Evolutionary conservation across 1,139 yeast genomes (phyloP).

Genomic region (Debaryomycetaceae sp.): DNA sequence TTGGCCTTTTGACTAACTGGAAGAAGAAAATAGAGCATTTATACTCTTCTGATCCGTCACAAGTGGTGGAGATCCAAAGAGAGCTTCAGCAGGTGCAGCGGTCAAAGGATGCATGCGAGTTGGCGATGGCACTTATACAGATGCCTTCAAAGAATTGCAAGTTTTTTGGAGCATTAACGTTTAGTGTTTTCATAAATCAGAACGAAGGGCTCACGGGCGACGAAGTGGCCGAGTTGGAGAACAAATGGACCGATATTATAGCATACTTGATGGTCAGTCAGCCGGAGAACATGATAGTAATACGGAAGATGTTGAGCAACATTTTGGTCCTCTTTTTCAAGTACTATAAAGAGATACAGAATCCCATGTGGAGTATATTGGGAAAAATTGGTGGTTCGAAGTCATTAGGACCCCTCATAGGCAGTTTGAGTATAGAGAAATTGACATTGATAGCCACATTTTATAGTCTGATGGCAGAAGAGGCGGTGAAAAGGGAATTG

Average conservation of each 20-base stretch:
- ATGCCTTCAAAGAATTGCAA: conserved; percentile 47
- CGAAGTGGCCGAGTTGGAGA: conserved; percentile 6
- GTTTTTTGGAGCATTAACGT: conserved; percentile 73
- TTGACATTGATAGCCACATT: conserved; percentile 14
- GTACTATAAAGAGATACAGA: conserved; percentile 21
- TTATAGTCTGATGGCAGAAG: conserved; percentile 56
- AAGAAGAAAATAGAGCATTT: conserved; percentile 33
- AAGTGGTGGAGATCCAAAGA: conserved; percentile 47
- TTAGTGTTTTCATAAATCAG: conserved; percentile 51
- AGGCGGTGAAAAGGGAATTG: conserved; percentile 37
- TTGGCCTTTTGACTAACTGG: background rate
- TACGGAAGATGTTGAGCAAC: conserved; percentile 46
- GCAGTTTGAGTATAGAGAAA: background rate
- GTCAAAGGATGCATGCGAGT: conserved; percentile 44
- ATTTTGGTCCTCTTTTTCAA: conserved; percentile 46
- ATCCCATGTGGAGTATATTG: conserved; percentile 12
- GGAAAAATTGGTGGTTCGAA: background rate
- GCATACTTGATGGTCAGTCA: conserved; percentile 5
- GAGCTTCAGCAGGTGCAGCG: conserved; percentile 54
- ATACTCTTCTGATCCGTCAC: conserved; percentile 39
- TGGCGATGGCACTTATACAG: conserved; percentile 50
- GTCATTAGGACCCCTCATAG: background rate
- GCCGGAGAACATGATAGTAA: conserved; percentile 20
- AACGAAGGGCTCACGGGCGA: conserved; percentile 9
- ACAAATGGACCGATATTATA: conserved; percentile 9